Evolutionary conservation across 2,329 filamentous ascomycete genomes (phyloP), one percentile per base, ranked within the genome.

Genomic region (Thelonectria olida): DNA sequence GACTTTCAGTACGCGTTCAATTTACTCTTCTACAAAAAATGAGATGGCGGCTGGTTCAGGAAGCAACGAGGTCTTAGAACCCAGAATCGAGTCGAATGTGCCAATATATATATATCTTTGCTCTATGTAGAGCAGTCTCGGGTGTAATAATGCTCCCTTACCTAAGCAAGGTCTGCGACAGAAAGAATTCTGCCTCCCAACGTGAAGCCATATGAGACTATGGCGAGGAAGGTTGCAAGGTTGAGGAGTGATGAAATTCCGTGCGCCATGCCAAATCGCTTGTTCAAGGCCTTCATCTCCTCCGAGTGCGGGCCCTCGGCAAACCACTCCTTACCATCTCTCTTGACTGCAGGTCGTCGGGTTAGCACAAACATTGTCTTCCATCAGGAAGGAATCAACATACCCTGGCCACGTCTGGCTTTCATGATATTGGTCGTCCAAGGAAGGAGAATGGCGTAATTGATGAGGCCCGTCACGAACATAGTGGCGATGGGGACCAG

Each of bases 291-390:
- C 68, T 87, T 78, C 94, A 98, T 97, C 80, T 95, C 92, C 68
- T 89, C 84, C 5, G 91, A 96, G 72, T 97, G 92, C 38, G 93
- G 92, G 1, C 89, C 85, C 53, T 86, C 81, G 66, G 97, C 93
- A 72, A 91, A 92, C 77, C 89, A 92, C 75, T 91, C 92, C 84
- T 97, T 97, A 55, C 93, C 93, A 74, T 97, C 95, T 71, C 90
- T 88, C 63, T 90, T 93, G 82, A 95, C 94, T 89, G 62, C 42
- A 55, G n/a, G n/a, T n/a, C n/a, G 9, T 45, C 25, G 50, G 4
- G 38, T 75, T 49, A 75, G 63, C 34, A 56, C 31, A 28, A 2
- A 15, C 6, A 2, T 12, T 1, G 10, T n/a, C 1, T n/a, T 22
- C 17, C 9, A 25, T n/a, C 20, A 12, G 7, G 22, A 25, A 15